These are phyloP conservation scores for Juncus effusus DNA, from an alignment of 176 grass and related monocot genomes.

Conservation along the genomic window DNA sequence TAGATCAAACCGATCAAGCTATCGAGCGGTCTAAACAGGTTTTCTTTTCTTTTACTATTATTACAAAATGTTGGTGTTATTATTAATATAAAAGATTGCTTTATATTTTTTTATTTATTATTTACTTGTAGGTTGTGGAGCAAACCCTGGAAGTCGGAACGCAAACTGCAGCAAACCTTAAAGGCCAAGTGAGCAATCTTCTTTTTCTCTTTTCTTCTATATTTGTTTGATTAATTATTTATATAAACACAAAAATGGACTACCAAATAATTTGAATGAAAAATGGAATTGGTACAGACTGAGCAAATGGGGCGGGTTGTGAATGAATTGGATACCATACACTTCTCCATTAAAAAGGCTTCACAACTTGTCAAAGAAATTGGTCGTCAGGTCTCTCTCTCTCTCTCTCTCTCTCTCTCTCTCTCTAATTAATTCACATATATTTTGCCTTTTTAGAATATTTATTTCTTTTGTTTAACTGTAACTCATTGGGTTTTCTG, in stretches of 20 bases:
- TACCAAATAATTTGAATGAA: not conserved
- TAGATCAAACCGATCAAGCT: constrained; percentile 93
- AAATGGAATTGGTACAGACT: constrained; percentile 30
- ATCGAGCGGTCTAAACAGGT: constrained; percentile 96
- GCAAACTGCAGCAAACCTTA: constrained; percentile 84
- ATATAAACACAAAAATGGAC: too few species aligned
- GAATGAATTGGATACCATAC: constrained; percentile 55
- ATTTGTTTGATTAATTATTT: constrained; percentile 2
- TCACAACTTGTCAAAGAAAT: constrained; percentile 57
- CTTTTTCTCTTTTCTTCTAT: not conserved
- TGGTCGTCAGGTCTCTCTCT: constrained; percentile 39
- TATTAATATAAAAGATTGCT: not conserved
- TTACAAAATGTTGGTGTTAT: not conserved
- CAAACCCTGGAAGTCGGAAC: constrained; percentile 96
- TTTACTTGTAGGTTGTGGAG: constrained; percentile 62
- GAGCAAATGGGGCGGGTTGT: constrained; percentile 58
- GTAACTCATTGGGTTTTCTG: not conserved
- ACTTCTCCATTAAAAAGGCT: constrained; percentile 54
- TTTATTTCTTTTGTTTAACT: constrained; percentile 1
- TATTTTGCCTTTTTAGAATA: not conserved
- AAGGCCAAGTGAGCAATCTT: constrained; percentile 92
- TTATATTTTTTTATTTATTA: not conserved
- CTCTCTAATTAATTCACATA: not conserved
- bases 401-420: not conserved
- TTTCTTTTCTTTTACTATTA: not conserved